Evolutionary conservation across 768 basidiomycete species (phyloP).

Genomic region (Astraeus odoratus): DNA sequence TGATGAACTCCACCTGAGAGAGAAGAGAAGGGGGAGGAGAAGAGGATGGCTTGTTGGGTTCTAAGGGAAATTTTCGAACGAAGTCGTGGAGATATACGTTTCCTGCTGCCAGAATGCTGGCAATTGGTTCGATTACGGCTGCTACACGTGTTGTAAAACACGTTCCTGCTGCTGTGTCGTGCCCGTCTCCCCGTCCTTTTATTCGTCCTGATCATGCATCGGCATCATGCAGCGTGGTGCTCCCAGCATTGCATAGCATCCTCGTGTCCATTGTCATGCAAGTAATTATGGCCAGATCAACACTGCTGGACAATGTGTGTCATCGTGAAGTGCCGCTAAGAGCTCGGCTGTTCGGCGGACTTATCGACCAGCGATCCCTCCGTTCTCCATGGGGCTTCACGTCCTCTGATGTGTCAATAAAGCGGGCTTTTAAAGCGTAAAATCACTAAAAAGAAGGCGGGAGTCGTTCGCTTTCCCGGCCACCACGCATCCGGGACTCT

Average conservation of each 20-base stretch:
- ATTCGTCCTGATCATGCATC: constrained; percentile 6
- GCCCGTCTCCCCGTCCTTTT: constrained; percentile 13
- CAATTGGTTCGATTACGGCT: constrained; percentile 13
- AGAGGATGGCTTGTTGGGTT: constrained; percentile 19
- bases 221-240: constrained; percentile 2
- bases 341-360: too few relatives aligned
- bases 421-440: too few relatives aligned
- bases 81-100: constrained; percentile 30
- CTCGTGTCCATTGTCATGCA: constrained; percentile 9
- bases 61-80: constrained; percentile 31
- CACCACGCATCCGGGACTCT: too few relatives aligned
- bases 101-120: constrained; percentile 21
- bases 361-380: too few relatives aligned
- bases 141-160: constrained; percentile 30
- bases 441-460: too few relatives aligned
- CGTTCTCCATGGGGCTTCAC: too few relatives aligned
- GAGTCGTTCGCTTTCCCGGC: too few relatives aligned
- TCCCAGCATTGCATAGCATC: constrained; percentile 26
- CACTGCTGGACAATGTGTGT: too few relatives aligned
- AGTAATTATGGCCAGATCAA: too few relatives aligned
- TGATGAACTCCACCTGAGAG: constrained; percentile 16
- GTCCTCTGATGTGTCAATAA: too few relatives aligned
- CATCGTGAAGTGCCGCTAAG: too few relatives aligned
- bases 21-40: constrained; percentile 25
- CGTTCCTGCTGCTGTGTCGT: constrained; percentile 19